Conservation (phyloP, 1,284 basidiomycete genomes). For the Ustilago hordei region DNA sequence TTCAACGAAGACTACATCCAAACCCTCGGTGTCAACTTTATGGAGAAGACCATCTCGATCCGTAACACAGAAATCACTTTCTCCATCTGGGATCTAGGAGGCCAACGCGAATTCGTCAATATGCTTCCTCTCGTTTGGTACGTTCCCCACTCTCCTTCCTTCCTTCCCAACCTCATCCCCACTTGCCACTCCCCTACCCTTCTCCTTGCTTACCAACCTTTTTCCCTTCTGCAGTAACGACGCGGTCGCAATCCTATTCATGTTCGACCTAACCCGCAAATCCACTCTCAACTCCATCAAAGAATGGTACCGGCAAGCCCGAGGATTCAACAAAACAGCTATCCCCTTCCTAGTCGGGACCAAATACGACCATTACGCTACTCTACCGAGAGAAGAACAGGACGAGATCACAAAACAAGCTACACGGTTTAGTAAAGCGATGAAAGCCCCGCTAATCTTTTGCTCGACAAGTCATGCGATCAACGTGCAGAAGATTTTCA, state of each 20-base stretch:
- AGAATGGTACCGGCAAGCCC: constrained; percentile 98
- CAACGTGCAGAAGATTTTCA: constrained; percentile 84
- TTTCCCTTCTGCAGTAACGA: constrained; percentile 79
- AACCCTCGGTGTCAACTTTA: constrained; percentile 94
- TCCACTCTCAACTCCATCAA: constrained; percentile 97
- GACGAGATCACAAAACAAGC: constrained; percentile 90
- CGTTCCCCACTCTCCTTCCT: not conserved
- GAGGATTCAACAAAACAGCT: constrained; percentile 86
- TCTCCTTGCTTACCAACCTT: not conserved
- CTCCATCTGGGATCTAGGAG: constrained; percentile 98
- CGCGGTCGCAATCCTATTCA: constrained; percentile 97
- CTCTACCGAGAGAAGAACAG: constrained; percentile 94
- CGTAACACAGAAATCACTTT: constrained; percentile 98
- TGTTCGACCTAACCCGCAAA: constrained; percentile 98
- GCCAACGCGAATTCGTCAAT: constrained; percentile 97
- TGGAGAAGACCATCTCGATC: constrained; percentile 98
- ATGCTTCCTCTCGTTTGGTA: constrained; percentile 91
- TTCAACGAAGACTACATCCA: constrained; percentile 94
- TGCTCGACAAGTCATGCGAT: constrained; percentile 97
- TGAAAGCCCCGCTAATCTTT: constrained; percentile 98
- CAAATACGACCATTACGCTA: constrained; percentile 97
- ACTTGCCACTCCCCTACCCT: not conserved
- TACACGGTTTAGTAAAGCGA: constrained; percentile 94
- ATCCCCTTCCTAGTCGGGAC: constrained; percentile 80
- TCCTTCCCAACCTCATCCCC: not conserved